Base-by-base conservation (phyloP, 495 filamentous ascomycete genomes). In the Penicillium crystallinum region DNA sequence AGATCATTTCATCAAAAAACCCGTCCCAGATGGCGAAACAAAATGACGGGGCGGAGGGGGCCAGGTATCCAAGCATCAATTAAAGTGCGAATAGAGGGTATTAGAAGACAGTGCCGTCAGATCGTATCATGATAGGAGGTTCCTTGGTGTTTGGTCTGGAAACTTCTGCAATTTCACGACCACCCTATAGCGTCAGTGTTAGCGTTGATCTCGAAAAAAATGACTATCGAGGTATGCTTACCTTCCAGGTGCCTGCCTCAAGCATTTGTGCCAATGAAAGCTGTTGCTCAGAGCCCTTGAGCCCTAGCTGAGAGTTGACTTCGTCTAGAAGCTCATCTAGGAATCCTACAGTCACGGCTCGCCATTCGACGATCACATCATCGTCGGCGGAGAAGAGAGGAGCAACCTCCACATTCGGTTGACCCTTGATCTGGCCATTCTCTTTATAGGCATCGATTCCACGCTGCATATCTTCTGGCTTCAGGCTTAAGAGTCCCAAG, bases 121-220 rank as follows among this genome's bases (percentile, higher is more conserved):
- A 95, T 48, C 95, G 79, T 57, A 97, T 97, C 74, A 96, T 86
- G 61, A 98, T 97, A 4, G 93, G 93, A 17, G 95, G 90, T 63
- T 92, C 90, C 73, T 95, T 96, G 36, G 95, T 97, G 63, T 97
- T 97, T 6, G 93, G 93, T 54, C 93, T 78, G 49, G 88, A 95
- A 46, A 97, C 88, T 70, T 97, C 95, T 36, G 93, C 93, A 54
- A 97, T 85, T 73, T 97, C 93, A 64, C 93, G 83, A 50, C 93
- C 93, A 63, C 92, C 95, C 93, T 97, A 54, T 30, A 17, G 23
- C 12, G 11, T 42, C 23, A 6, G 27, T 37, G 52, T 79, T 65
- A 78, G 61, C 36, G 56, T 36, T 37, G 15, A 59, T 0, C 7
- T 38, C 47, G 51, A 53, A 40, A 15, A 6, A 30, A 39, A 27